phyloP scores from a whole-genome alignment of 306 rosid species.

The Acacia crassicarpa region DNA sequence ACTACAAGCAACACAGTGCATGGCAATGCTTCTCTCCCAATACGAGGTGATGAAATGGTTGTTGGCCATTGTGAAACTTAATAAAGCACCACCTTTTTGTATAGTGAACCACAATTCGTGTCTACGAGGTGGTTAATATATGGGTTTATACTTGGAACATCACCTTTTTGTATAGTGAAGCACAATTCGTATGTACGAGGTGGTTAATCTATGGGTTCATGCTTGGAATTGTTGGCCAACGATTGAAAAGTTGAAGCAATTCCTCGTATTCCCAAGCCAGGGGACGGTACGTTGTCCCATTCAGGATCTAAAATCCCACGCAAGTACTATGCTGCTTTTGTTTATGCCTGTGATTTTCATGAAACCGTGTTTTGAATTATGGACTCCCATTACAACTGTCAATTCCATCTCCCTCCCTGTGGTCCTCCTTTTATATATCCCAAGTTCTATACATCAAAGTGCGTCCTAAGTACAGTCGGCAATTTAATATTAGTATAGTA shows the following conservation, averaged over 20 bases:
- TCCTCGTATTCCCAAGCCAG: not conserved
- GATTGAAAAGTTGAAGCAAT: not conserved
- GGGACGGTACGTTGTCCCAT: no score
- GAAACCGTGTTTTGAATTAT: slow-evolving; percentile 13
- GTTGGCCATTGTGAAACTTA: not conserved
- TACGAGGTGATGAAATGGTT: not conserved
- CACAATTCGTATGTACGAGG: not conserved
- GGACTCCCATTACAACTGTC: not conserved
- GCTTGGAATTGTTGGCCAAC: not conserved
- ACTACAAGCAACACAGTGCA: not conserved
- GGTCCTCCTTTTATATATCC: not conserved
- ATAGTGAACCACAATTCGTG: not conserved
- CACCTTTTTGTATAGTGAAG: not conserved
- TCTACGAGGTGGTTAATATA: not conserved
- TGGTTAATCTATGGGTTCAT: not conserved
- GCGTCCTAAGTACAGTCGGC: not conserved
- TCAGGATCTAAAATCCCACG: not conserved
- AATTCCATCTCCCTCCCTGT: not conserved
- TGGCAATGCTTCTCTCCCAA: not conserved
- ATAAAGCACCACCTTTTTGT: not conserved
- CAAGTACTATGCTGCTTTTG: not conserved
- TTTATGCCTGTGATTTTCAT: not conserved
- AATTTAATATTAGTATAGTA: no score
- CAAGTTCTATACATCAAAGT: not conserved
- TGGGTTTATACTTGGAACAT: no score